Evolutionary conservation across 1,139 yeast species (phyloP), one percentile per base, ranked within the genome.

Genomic region (Maudiozyma humilis): DNA sequence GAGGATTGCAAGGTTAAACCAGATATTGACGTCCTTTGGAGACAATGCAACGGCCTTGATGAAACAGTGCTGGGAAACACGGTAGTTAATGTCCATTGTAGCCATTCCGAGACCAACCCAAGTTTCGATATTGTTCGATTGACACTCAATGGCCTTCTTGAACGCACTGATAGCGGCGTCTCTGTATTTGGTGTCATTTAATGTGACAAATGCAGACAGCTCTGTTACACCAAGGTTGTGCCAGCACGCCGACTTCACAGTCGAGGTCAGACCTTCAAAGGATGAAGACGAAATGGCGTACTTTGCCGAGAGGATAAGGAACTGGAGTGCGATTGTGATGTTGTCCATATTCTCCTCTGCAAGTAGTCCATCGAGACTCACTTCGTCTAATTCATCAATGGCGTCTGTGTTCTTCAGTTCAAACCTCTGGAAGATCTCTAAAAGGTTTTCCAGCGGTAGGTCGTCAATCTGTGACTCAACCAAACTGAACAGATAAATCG

Each of bases 101-200:
- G 86, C 80, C 50, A 82, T 74, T 12, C 97, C 98, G 34, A 89
- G 70, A 0, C 85, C 82, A 41, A 78, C 71, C 99, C 99, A 91
- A 47, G 79, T 79, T 29, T 75, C 78, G 1, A 83, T 69, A 51
- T 82, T 83, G 47, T 73, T 75, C 3, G 80, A 73, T 58, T 89
- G 96, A 16, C 79, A 64, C 46, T 75, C 78, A 44, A 89, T 78
- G 0, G 96, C 81, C 40, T 70, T 73, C 53, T 84, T 83, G 49
- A 85, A 69, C 7, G 72, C 65, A 18, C 62, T 67, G 14, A 85
- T 72, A 0, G 96, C 71, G 1, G 69, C 62, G 17, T 73, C 73
- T 44, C 81, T 66, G 45, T 53, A 50, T 43, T 48, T 41, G 0
- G 47, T 45, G 6, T 57, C 59, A 13, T 67, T 64, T 17, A 69